Evolutionary conservation across 805 yeast genomes (phyloP), one percentile per base, ranked within the genome.

Genomic region (Starmera amethionina): DNA sequence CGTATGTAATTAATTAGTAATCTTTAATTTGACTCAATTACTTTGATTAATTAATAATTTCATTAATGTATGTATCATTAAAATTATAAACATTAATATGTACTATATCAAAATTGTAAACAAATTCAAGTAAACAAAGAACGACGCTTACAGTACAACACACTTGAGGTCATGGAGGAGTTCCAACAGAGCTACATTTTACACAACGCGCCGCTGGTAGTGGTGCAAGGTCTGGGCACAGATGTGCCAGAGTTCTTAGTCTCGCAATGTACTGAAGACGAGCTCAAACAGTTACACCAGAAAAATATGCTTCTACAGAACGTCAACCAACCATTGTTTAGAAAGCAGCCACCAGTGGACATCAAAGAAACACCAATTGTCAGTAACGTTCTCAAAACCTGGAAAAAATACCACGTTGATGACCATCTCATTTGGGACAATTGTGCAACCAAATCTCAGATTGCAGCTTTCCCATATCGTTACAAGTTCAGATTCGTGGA

Each of bases 141-240:
- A 30, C 32, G 8, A 8, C 32, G 15, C 15, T 14, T 30, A 8
- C n/a, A 29, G 31, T 13, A 19, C 30, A 32, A 10, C 10, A 30
- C 8, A 30, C 3, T 6, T 8, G 15, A 30, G 32, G 68, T 16
- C 18, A 16, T 68, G 73, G 70, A 68, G 37, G 46, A 60, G 11
- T 67, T 63, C 43, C 68, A 68, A 5, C 34, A 46, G 1, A 64
- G 62, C 34, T 46, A 58, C 31, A 54, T 64, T 1, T 39, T 58
- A 1, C 55, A 66, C 25, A 48, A 60, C 36, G 55, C 65, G 0
- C 75, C 75, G 0, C 45, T 70, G 39, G 63, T 70, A 18, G 50
- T 62, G 1, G 44, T 70, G 3, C 75, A 70, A 42, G 75, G 75
- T 2, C 44, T 69, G 5, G 69, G 67, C 2, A 33, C 28, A 2